Conservation (phyloP, 306 rosid genomes). For the Quercus engelmannii region DNA sequence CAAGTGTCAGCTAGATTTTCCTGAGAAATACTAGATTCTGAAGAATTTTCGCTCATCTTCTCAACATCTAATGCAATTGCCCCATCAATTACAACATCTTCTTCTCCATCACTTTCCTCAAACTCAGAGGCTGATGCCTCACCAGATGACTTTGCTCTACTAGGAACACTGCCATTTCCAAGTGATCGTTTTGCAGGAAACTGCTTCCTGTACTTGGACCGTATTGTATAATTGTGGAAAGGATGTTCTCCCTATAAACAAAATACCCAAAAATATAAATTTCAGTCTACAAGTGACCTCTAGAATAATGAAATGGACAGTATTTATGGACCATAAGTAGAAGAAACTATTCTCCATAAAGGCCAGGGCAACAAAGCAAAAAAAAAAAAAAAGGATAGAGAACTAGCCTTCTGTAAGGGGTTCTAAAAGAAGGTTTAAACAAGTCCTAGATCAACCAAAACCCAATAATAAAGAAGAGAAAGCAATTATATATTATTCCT, state of each 20-base stretch:
- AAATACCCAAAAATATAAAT: conserved; percentile 10
- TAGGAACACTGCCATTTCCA: conserved; percentile 18
- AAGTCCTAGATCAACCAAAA: neutral
- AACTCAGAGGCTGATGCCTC: conserved; percentile 33
- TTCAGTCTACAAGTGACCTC: conserved; percentile 8
- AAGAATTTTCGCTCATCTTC: conserved; percentile 23
- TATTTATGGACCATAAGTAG: neutral
- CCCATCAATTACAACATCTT: conserved; percentile 23
- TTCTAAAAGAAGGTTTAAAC: neutral
- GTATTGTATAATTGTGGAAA: conserved; percentile 87
- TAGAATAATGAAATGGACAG: conserved; percentile 3
- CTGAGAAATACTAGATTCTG: conserved; percentile 14
- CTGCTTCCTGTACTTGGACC: conserved; percentile 66
- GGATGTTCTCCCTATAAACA: conserved; percentile 74
- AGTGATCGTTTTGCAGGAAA: conserved; percentile 31
- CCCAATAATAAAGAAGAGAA: neutral
- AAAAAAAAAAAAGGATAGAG: neutral
- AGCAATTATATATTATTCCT: neutral
- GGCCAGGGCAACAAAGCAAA: neutral
- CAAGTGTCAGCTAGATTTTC: conserved; percentile 23
- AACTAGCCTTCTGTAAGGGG: neutral
- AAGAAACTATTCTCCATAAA: neutral
- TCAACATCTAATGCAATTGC: conserved; percentile 7
- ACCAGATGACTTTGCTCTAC: conserved; percentile 12
- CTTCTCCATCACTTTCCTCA: conserved; percentile 58